Base-by-base conservation (phyloP, 2,329 filamentous ascomycete genomes). In the Hymenotorrendiella dingleyae region DNA sequence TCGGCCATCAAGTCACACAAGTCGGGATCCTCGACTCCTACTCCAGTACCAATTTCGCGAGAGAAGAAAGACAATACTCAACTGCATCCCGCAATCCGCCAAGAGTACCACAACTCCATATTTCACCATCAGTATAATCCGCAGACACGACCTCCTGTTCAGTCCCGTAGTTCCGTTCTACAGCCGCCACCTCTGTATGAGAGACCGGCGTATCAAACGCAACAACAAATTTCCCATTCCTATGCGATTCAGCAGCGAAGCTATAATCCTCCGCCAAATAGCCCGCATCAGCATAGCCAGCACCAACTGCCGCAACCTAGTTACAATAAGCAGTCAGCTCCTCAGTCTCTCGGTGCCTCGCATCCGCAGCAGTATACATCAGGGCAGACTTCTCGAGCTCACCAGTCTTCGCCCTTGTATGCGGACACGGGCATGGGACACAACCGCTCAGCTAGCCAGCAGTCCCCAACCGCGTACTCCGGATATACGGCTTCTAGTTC, bases 21-120 rank as follows among this genome's bases (percentile, higher is more conserved):
- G 32, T 24, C 38, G 11, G 40, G 42, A 22, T 33, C 47, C 12
- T 42, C 47, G 19, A 28, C 33, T 26, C 27, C 42, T 4, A 36
- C 40, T 4, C 45, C 49, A 20, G 19, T 45, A 14, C 23, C 42
- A 14, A 28, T 38, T 5, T 36, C 48, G 30, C 35, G 26, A n/a
- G 56, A 55, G 38, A 58, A 54, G 35, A 58, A 54, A 24, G 54
- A 57, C 7, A 33, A 29, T 6, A 32, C 51, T 6, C 45, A 50
- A 10, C 38, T 64, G 19, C 66, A 68, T 46, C 66, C 65, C 26
- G 64, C 66, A 17, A 66, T 64, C 36, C 60, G 64, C 34, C 61
- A 56, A 36, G 56, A 61, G 23, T 60, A 59, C 35, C 40, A 40
- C 26, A 54, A 41, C 24, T 24, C 53, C 3, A 51, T 58, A 36